phyloP scores from a whole-genome alignment of 345 rosid genomes.

The Erodium maritimum region DNA sequence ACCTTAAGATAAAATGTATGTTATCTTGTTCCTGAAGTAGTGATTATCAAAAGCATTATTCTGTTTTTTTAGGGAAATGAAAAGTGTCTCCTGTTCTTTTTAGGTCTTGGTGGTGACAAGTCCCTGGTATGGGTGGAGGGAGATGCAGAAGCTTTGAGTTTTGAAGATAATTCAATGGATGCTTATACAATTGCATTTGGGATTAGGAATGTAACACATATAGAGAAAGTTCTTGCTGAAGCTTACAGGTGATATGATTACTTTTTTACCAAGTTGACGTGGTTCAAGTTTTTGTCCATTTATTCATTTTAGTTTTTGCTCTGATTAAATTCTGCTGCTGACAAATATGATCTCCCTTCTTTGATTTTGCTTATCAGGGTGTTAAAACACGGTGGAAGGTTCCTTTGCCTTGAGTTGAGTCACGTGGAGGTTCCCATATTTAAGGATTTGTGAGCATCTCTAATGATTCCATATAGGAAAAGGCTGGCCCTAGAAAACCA shows the following conservation, averaged over 20 bases:
- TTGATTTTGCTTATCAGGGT: slow-evolving; percentile 34
- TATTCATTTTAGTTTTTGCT: not conserved
- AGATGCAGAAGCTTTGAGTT: slow-evolving; percentile 80
- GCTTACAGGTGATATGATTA: slow-evolving; percentile 43
- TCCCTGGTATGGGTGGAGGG: slow-evolving; percentile 84
- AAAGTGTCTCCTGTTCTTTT: not conserved
- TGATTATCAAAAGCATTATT: not conserved
- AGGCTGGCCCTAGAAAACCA: not conserved
- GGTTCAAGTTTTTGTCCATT: not conserved
- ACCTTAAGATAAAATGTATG: not conserved
- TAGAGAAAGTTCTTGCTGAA: slow-evolving; percentile 84
- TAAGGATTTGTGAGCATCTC: slow-evolving; percentile 66
- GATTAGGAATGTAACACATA: slow-evolving; percentile 92
- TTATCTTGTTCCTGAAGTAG: not conserved
- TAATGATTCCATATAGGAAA: not conserved
- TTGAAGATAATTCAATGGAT: slow-evolving; percentile 71
- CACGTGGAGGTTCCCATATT: slow-evolving; percentile 77
- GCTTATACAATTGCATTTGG: slow-evolving; percentile 97
- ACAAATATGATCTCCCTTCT: not conserved
- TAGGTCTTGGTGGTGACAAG: slow-evolving; percentile 42
- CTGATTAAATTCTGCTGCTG: not conserved
- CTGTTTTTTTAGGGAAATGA: slow-evolving; percentile 1
- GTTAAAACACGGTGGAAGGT: slow-evolving; percentile 84
- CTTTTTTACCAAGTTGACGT: not conserved
- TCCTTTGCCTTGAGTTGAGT: slow-evolving; percentile 90